These are phyloP conservation scores for Ceratobasidium sp. DNA, from an alignment of 1,284 basidiomycete genomes.

Conservation along the genomic window DNA sequence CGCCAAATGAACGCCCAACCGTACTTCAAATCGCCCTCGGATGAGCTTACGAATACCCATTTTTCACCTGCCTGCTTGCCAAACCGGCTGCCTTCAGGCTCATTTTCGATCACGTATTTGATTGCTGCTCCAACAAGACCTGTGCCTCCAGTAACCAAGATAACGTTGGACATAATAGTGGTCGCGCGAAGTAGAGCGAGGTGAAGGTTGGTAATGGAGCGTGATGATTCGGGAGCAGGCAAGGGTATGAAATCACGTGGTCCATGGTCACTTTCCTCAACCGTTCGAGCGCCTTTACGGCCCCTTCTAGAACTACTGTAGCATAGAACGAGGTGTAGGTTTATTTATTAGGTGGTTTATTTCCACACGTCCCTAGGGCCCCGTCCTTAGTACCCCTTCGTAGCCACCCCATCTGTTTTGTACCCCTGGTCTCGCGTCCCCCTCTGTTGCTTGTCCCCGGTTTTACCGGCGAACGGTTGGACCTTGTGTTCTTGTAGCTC, in stretches of 20 bases:
- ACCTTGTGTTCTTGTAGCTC: slow-evolving; percentile 2
- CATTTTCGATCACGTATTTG: slow-evolving; percentile 77
- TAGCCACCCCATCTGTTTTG: too few relatives aligned
- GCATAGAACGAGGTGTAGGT: too few relatives aligned
- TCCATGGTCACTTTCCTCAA: not conserved
- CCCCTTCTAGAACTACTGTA: too few relatives aligned
- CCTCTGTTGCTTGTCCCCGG: too few relatives aligned
- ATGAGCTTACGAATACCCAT: slow-evolving; percentile 84
- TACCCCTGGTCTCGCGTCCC: too few relatives aligned
- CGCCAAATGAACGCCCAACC: slow-evolving; percentile 48
- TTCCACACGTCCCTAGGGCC: too few relatives aligned
- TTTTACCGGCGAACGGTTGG: too few relatives aligned
- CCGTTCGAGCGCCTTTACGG: too few relatives aligned
- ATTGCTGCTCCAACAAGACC: slow-evolving; percentile 89
- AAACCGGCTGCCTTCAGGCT: slow-evolving; percentile 78
- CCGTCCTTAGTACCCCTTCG: too few relatives aligned
- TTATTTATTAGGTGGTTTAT: too few relatives aligned
- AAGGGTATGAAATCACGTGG: slow-evolving; percentile 20
- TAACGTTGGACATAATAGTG: slow-evolving; percentile 59
- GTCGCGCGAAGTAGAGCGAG: slow-evolving; percentile 23
- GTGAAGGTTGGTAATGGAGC: slow-evolving; percentile 23
- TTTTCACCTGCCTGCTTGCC: slow-evolving; percentile 78
- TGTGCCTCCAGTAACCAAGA: slow-evolving; percentile 85
- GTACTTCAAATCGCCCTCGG: slow-evolving; percentile 81
- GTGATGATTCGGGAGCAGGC: slow-evolving; percentile 3